Evolutionary conservation across 2,329 filamentous ascomycete genomes (phyloP), one percentile per base, ranked within the genome.

Genomic region (Metarhizium anisopliae): DNA sequence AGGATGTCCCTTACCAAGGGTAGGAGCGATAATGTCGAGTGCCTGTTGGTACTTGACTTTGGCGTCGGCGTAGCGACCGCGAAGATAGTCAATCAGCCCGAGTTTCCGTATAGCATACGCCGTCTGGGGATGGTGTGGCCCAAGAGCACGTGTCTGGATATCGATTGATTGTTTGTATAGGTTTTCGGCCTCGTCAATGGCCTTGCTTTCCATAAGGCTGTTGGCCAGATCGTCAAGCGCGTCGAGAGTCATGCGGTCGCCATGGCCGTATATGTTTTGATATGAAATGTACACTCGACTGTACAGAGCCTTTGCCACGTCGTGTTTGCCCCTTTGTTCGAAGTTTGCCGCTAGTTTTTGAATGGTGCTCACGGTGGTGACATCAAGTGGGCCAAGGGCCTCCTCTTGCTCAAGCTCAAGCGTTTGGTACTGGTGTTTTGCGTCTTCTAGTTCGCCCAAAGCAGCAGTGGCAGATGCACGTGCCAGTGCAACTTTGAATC

Each of bases 131-230:
- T 65, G 63, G 13, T 61, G 55, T 11, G 59, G 45, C 16, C 63
- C 63, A 4, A 65, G 59, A 16, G 55, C 57, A 11, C 59, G 59
- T 14, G 57, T 59, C 32, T 59, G 61, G 53, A 66, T 60, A 38
- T 66, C 63, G 11, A 65, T 56, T 18, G 61, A 63, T 50, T 65
- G 62, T 11, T 61, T 55, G 56, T 65, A 65, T 3, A 67, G 57
- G 11, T 52, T 47, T 53, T 67, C 66, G 2, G 66, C 64, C 25
- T 67, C 63, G 55, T 67, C 65, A 18, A 66, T 60, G 53, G 64
- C 61, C 30, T 62, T 60, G 51, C 57, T 62, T 5, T 57, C 62
- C 42, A 58, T 59, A 43, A 59, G 64, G 20, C 62, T 60, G 54
- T 61, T 50, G 32, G 65, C 64, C 32, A 67, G 60, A 49, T 63